Evolutionary conservation across 345 rosid species (phyloP).

Genomic region (Salix suchowensis): DNA sequence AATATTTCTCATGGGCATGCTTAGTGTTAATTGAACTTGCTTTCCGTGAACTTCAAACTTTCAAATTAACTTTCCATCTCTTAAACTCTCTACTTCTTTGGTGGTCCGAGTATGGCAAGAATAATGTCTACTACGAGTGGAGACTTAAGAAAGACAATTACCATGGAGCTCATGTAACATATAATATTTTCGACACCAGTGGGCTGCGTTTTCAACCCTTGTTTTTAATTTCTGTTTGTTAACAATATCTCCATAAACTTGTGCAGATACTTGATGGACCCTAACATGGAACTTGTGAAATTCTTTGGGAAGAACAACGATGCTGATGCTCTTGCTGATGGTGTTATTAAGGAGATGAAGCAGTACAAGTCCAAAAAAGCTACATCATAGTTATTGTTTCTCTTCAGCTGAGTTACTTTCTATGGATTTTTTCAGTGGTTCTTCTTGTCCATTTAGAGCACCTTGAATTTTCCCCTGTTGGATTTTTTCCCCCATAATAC

Average conservation of each 20-base stretch:
- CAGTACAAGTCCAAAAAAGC: constrained; percentile 40
- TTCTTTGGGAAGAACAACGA: constrained; percentile 93
- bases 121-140: not conserved
- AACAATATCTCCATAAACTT: not conserved
- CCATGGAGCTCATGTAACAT: not conserved
- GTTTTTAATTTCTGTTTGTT: not conserved
- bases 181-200: too few relatives aligned
- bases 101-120: not conserved
- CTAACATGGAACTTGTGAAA: constrained; percentile 79
- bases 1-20: not conserved
- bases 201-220: not conserved
- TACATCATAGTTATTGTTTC: not conserved
- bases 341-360: constrained; percentile 67
- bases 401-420: not conserved
- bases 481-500: not conserved
- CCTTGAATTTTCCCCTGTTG: not conserved
- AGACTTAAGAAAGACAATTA: too few relatives aligned
- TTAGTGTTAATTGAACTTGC: not conserved
- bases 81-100: not conserved
- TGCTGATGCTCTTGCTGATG: constrained; percentile 62
- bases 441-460: not conserved
- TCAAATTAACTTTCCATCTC: not conserved
- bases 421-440: too few relatives aligned
- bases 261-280: constrained; percentile 89
- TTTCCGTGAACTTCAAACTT: not conserved